A percentile compares a stretch with the other conserved stretches of the same genome.
phyloP scores from a whole-genome alignment of 1,284 basidiomycete species.

The Gymnopus androsaceus region DNA sequence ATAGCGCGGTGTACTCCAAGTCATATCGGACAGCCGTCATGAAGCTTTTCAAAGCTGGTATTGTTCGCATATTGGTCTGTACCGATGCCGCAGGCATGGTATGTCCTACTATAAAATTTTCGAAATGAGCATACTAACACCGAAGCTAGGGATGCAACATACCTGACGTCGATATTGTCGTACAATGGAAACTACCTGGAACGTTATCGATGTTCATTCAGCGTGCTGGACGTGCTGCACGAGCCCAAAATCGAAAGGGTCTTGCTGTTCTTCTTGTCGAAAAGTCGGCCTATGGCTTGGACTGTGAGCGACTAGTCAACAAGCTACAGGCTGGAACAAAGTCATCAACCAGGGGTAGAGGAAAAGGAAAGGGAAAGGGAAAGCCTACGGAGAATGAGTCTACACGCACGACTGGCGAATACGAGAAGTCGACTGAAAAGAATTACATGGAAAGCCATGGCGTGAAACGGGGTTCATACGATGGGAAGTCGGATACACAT shows the following conservation, averaged over 20 bases:
- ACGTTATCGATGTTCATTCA: conserved; percentile 16
- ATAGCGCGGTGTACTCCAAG: conserved; percentile 27
- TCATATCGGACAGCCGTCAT: conserved; percentile 24
- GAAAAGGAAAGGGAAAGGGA: background rate
- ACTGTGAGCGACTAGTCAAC: background rate
- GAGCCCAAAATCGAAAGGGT: background rate
- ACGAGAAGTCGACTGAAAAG: background rate
- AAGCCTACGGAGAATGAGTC: background rate
- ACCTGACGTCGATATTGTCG: conserved; percentile 22
- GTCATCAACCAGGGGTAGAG: background rate
- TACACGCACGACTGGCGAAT: background rate
- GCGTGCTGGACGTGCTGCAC: conserved; percentile 14
- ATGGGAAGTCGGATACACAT: background rate
- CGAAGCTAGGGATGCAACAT: conserved; percentile 20
- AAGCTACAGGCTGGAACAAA: background rate
- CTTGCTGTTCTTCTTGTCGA: conserved; percentile 16
- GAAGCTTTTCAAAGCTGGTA: conserved; percentile 13
- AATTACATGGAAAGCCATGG: background rate
- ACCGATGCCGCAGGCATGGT: no score
- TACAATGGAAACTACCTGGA: conserved; percentile 21
- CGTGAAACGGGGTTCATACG: conserved; percentile 1
- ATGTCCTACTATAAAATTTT: conserved; percentile 18
- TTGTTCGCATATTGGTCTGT: conserved; percentile 20
- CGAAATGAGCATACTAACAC: background rate
- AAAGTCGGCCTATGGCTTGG: conserved; percentile 5